Base-by-base conservation (phyloP, 176 grass and related monocot genomes). In the Oryza punctata region DNA sequence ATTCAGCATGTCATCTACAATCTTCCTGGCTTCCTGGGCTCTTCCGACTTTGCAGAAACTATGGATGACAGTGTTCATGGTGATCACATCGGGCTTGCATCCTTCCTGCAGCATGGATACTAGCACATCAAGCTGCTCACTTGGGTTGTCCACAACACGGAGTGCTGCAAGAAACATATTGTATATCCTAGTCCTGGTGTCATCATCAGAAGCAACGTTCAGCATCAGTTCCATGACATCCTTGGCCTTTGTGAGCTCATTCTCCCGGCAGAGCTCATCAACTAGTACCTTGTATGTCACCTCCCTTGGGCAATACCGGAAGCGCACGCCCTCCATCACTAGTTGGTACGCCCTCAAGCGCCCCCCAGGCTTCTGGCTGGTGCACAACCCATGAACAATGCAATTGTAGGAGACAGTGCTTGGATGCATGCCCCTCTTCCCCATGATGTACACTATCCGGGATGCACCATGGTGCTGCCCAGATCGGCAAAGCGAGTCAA, bases 21-120 rank as follows among this genome's bases (percentile, higher is more conserved):
- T 98, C 84, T 83, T 91, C 75, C 87, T 88, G 37, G 96, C 93
- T 83, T 98, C 93, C 14, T 65, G 72, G n/a, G 81, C 30, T 61
- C 82, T 86, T 37, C 93, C 87, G 44, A 93, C 86, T 54, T 95
- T 98, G 85, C 93, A 98, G 63, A 95, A 98, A 32, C 96, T 91
- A 71, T 98, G 93, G 64, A 98, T 78, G 50, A 95, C 86, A 80
- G 87, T 95, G 82, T 98, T 98, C 76, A 98, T 84, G 18, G 96
- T 95, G 73, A 98, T 86, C 18, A 88, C 76, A 80, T 98, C 90
- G 0, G 96, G 91, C 2, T 37, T 92, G 82, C 86, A 93, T 50
- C 84, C 86, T 18, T 76, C 90, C 87, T 95, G 88, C 63, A 98
- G 82, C 95, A 98, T 98, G 26, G 82, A 93, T 35, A 98, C 76